Percentiles rank a stretch among this genome's conserved stretches.
Conservation (phyloP, 2,329 filamentous ascomycete genomes). For the Pseudopyricularia javanii region DNA sequence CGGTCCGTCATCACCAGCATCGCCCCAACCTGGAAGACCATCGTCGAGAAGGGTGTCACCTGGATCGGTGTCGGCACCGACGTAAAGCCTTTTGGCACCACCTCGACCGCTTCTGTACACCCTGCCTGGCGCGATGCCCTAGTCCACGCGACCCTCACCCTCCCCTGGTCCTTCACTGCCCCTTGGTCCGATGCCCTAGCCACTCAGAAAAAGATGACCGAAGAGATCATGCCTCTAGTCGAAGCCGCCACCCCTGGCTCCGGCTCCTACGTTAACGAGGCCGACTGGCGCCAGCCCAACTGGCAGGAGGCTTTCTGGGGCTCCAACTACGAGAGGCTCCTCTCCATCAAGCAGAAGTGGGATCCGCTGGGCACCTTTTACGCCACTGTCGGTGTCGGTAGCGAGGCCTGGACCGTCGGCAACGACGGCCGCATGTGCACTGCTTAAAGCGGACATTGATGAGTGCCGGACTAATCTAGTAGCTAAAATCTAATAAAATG, state of each 20-base stretch:
- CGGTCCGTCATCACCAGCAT: no score
- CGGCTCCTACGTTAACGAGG: conserved; percentile 14
- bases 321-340: conserved; percentile 18
- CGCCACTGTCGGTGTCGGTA: conserved; percentile 25
- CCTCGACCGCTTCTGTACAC: no score
- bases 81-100: no score
- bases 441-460: no score
- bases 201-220: conserved; percentile 10
- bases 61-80: no score
- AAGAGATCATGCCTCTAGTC: conserved; percentile 6
- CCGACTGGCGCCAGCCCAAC: conserved; percentile 16
- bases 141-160: not conserved
- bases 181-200: conserved; percentile 13
- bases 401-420: conserved; percentile 24
- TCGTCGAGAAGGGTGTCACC: no score
- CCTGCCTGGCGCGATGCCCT: conserved; percentile 8
- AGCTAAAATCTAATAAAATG: no score
- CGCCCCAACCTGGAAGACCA: no score
- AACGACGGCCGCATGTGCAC: conserved; percentile 1
- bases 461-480: no score
- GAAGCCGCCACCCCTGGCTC: conserved; percentile 12
- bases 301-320: conserved; percentile 24
- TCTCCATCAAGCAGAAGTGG: conserved; percentile 26
- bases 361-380: conserved; percentile 26
- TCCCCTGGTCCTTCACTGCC: conserved; percentile 13